Evolutionary conservation across 257 asterid species (phyloP).

Genomic region (Thymus mandschuricus): DNA sequence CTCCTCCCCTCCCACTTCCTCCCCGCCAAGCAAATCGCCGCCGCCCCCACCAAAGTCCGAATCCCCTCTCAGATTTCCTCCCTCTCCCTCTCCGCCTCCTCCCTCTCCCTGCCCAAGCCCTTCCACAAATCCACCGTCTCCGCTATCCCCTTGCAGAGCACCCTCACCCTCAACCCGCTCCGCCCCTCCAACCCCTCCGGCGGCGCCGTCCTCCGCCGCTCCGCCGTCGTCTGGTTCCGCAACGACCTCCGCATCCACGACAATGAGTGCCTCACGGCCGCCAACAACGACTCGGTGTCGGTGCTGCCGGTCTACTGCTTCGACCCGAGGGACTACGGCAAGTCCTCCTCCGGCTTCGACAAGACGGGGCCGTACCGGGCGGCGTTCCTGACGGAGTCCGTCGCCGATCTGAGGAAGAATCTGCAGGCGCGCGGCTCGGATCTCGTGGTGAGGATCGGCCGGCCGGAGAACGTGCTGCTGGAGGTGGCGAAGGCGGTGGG

Average conservation of each 20-base stretch:
- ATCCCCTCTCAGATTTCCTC: conserved; percentile 85
- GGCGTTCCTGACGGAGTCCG: conserved; percentile 75
- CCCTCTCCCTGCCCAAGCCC: conserved; percentile 44
- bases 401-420: conserved; percentile 66
- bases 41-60: conserved; percentile 57
- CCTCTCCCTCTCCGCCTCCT: conserved; percentile 61
- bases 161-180: conserved; percentile 58
- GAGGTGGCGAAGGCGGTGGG: conserved; percentile 86
- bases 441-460: conserved; percentile 86
- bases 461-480: conserved; percentile 77
- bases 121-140: conserved; percentile 57
- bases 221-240: conserved; percentile 93
- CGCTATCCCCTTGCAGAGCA: conserved; percentile 62
- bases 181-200: conserved; percentile 83
- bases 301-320: conserved; percentile 91
- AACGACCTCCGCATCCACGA: conserved; percentile 96
- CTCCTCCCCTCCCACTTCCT: conserved; percentile 80
- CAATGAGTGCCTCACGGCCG: conserved; percentile 81
- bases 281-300: conserved; percentile 79
- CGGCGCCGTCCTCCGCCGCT: conserved; percentile 67
- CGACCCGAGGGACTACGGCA: conserved; percentile 93
- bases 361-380: conserved; percentile 90
- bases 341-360: conserved; percentile 84
- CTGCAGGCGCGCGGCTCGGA: conserved; percentile 85
- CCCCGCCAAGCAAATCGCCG: conserved; percentile 58